Evolutionary conservation across 768 basidiomycete genomes (phyloP), one percentile per base, ranked within the genome.

Genomic region (Chlorophyllum brunneum): DNA sequence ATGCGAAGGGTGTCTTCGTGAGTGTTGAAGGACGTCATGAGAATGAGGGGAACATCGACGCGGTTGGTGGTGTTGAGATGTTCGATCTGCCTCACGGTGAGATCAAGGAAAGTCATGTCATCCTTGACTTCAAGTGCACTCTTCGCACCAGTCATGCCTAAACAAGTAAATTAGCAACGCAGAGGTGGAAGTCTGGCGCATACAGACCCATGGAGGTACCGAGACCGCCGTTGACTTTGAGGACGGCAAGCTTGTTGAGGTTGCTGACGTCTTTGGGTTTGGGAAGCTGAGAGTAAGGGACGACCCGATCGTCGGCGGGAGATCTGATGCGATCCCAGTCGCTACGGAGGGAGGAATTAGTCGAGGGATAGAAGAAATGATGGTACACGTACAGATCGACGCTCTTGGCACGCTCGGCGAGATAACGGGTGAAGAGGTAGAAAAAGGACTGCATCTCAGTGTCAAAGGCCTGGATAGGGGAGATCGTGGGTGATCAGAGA

Each of bases 11-110:
- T 95, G 68, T 98, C 94, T 31, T 97, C 92, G 67, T 94, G 90
- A 16, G 95, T 98, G 78, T 95, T 95, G 80, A 98, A 98, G 51
- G 92, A 95, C 65, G 94, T 97, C 95, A 97, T 95, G 64, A 98
- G 83, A 73, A 97, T 88, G 68, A 97, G 87, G n/a, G 92, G 94
- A 39, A 95, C 91, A 70, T 97, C 88, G 70, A 91, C 86, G 57
- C 81, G 82, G 65, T 82, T 75, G 43, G 82, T 80, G 47, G 85
- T 88, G 78, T 95, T 94, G 65, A 95, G 84, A 68, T 95, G 91
- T 78, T 97, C 92, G 63, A 98, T 93, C 72, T 97, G 94, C 59
- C 92, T 82, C 40, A 98, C 92, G 51, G 83, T 88, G 57, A 98
- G 80, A 69, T 98, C 95, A 56, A 98, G 83, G 83, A 97, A 98